Conservation (phyloP, 306 rosid genomes). For the Phaseolus lunatus region DNA sequence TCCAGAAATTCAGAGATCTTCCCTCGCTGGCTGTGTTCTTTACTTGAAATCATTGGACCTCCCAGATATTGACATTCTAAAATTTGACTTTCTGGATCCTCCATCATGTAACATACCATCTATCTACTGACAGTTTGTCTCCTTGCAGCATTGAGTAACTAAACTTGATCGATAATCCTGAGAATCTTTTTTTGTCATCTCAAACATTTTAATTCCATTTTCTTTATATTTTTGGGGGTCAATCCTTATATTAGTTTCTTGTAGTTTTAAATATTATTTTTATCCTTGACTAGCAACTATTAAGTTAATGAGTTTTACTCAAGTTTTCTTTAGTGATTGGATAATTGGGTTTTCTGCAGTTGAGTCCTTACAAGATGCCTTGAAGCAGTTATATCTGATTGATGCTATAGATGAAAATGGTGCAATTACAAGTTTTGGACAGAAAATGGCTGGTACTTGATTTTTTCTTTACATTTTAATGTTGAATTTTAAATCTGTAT, state of each 20-base stretch:
- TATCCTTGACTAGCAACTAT: background rate
- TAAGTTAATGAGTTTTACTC: slow-evolving; percentile 23
- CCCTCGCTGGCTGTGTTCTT: slow-evolving; percentile 94
- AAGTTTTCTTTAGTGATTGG: slow-evolving; percentile 36
- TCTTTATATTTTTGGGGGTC: background rate
- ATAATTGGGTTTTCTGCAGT: slow-evolving; percentile 67
- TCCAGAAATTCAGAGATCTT: slow-evolving; percentile 96
- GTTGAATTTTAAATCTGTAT: slow-evolving; percentile 22
- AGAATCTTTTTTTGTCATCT: background rate
- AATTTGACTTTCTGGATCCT: slow-evolving; percentile 91
- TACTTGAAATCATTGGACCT: slow-evolving; percentile 97
- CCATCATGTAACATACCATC: slow-evolving; percentile 69
- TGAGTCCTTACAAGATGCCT: slow-evolving; percentile 90
- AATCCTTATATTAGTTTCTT: slow-evolving; percentile 5
- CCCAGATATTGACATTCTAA: slow-evolving; percentile 89
- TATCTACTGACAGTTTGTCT: slow-evolving; percentile 6
- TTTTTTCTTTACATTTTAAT: slow-evolving; percentile 40
- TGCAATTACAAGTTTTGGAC: slow-evolving; percentile 77
- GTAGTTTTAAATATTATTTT: slow-evolving; percentile 21
- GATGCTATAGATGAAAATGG: slow-evolving; percentile 95
- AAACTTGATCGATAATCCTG: slow-evolving; percentile 15
- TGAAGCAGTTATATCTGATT: slow-evolving; percentile 91
- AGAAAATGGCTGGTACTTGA: slow-evolving; percentile 87
- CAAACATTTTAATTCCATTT: slow-evolving; percentile 24
- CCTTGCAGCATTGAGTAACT: slow-evolving; percentile 24